Conservation (phyloP, 345 rosid genomes). For the Salix suchowensis region DNA sequence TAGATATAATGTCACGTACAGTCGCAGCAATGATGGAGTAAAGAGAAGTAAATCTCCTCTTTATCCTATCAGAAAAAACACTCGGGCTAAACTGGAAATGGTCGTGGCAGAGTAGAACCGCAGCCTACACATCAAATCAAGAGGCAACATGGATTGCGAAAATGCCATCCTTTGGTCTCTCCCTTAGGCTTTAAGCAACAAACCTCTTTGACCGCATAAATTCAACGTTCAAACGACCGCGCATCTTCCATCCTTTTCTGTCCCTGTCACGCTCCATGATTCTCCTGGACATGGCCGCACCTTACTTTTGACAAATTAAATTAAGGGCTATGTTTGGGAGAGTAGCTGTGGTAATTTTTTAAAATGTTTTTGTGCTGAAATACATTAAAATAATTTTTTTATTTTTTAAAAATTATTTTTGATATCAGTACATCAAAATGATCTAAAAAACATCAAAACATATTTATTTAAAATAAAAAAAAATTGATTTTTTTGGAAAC, state of each 20-base stretch:
- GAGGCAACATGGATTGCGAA: background rate
- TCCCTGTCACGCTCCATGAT: background rate
- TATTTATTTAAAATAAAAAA: no score
- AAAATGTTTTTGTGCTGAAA: no score
- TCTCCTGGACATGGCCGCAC: background rate
- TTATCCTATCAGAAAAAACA: no score
- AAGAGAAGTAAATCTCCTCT: background rate
- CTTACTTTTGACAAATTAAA: background rate
- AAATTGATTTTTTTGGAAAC: no score
- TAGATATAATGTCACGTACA: background rate
- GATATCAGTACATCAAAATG: no score
- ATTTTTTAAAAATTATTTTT: no score
- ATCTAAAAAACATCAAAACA: no score
- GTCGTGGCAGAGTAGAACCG: background rate
- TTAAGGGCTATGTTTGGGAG: no score
- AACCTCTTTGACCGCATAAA: background rate
- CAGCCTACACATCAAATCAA: background rate
- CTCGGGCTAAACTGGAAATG: background rate
- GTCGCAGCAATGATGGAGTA: background rate
- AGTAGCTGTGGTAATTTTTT: no score
- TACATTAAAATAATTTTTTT: no score
- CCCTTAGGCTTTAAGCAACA: background rate
- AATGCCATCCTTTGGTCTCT: background rate
- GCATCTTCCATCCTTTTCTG: background rate
- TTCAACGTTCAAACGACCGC: background rate